Base-by-base conservation (phyloP, 768 basidiomycete species). In the Tylopilus vinaceipallidus region DNA sequence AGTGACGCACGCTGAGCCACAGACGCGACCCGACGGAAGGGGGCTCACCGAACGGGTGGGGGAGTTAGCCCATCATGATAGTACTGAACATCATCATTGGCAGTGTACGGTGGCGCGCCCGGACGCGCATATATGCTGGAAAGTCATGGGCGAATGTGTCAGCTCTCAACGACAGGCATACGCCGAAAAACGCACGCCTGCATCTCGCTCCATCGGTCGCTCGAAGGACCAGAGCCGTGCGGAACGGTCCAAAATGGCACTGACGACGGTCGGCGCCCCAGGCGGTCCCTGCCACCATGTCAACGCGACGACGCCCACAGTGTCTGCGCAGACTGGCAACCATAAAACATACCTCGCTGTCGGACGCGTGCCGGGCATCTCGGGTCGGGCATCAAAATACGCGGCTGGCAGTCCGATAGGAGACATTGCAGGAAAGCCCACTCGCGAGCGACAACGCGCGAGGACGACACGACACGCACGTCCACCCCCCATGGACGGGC, bases 281-380 rank as follows among this genome's bases (percentile, higher is more conserved):
- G 29, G 14, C 10, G 8, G n/a, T 42, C 58, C 43, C 59, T 60
- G n/a, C 17, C 23, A 26, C 17, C 30, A 30, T 13, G 49, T 57
- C 38, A 57, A 26, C n/a, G 9, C 3, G 23, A 23, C 6, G 20
- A 3, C 11, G 29, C 22, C 30, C 4, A 38, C 29, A 16, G n/a
- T n/a, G n/a, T n/a, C n/a, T n/a, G 32, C 14, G 17, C 22, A 22
- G 2, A 8, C 9, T 9, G 16, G 34, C n/a, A n/a, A n/a, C 30
- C 39, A 7, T 10, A 7, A 33, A 9, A 54, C 49, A 3, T 6
- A 60, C 59, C 59, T 54, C 33, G 23, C 24, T 4, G 17, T 36
- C 17, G 11, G 22, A 16, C 16, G 23, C 42, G 38, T 29, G 35
- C 7, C 33, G 14, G 20, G 20, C 29, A 20, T n/a, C 42, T 41